Base-by-base conservation (phyloP, 2,329 filamentous ascomycete species). In the Cryphonectria naterciae region DNA sequence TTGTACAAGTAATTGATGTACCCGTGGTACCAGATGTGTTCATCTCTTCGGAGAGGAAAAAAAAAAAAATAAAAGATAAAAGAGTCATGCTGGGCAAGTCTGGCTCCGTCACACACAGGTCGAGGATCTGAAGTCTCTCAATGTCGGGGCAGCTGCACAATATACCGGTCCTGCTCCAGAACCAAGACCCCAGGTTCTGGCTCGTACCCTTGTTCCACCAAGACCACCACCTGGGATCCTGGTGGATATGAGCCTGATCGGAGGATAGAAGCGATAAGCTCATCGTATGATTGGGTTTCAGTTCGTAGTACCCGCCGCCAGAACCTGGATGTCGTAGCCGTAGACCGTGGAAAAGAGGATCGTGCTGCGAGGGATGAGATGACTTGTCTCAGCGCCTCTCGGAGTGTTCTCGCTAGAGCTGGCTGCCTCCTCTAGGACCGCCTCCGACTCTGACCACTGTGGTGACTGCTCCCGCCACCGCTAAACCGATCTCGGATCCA, bases 401-500 rank as follows among this genome's bases (percentile, higher is more conserved):
- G n/a, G 28, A 11, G 52, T 41, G 32, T 39, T 4, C 32, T 11
- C 11, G 41, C 22, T 4, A 8, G 25, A 46, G 52, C 28, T 52
- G 19, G 52, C 25, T 49, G 41, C 41, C 56, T 60, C 46, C 63
- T 43, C 71, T 72, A 72, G n/a, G 71, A 71, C 49, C 71, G 69
- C 54, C 69, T 67, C n/a, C 69, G 69, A 58, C 62, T 32, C 28
- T 60, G 32, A 25, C n/a, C 41, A n/a, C 32, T 54, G 22, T 65
- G 46, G n/a, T 41, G 41, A 28, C 52, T 41, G 35, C 52, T 52
- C 6, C 68, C 66, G 25, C 52, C 63, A 39, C 71, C 62, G 52
- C 62, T 32, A 46, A 76, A 75, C 37, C 75, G 74, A 41, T 77
- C 75, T 54, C 76, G 74, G 46, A 77, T 56, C 76, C 76, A 78